Base-by-base conservation (phyloP, 148 eudicot species). In the Nyssa sinensis region DNA sequence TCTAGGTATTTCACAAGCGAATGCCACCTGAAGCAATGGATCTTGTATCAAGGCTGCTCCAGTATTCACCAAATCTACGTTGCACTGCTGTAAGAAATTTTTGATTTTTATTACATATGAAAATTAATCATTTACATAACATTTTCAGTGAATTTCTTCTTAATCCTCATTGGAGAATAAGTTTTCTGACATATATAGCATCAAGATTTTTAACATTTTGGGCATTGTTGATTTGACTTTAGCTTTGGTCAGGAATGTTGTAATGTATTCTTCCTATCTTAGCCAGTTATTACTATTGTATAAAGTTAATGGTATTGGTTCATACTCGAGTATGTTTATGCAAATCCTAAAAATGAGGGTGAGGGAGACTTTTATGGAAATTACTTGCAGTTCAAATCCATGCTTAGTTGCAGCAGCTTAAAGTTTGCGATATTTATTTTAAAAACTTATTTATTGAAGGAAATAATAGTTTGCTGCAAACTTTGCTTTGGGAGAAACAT, bases 21-120 rank as follows among this genome's bases (percentile, higher is more conserved):
- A 80, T 89, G 86, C 97, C 98, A 16, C 31, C 91, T 55, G 97
- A 93, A 85, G 92, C 94, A 58, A 90, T 93, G 57, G 98, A 93
- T 83, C 91, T 93, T 51, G 88, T 91, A 5, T 93, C 98, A 60
- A 86, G 98, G 75, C 66, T 93, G 83, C 97, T 93, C 72, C 98
- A 92, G 72, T 92, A 90, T 73, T 90, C 97, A 58, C 97, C 97
- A 28, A 85, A 85, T 65, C 78, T 94, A 39, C 95, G 97, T 25
- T 88, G 88, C 72, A 87, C 88, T 39, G 92, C 97, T 68, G 98
- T 94, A 83, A 84, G 98, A 77, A 69, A 35, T 58, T 49, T 29
- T 70, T 30, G n/a, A n/a, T n/a, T 9, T 53, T 69, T 67, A 63
- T 60, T 34, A 61, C 27, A 61, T 57, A 5, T 17, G 19, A 61